Conservation (phyloP, 2,329 filamentous ascomycete genomes). For the Phyllosticta capitalensis region DNA sequence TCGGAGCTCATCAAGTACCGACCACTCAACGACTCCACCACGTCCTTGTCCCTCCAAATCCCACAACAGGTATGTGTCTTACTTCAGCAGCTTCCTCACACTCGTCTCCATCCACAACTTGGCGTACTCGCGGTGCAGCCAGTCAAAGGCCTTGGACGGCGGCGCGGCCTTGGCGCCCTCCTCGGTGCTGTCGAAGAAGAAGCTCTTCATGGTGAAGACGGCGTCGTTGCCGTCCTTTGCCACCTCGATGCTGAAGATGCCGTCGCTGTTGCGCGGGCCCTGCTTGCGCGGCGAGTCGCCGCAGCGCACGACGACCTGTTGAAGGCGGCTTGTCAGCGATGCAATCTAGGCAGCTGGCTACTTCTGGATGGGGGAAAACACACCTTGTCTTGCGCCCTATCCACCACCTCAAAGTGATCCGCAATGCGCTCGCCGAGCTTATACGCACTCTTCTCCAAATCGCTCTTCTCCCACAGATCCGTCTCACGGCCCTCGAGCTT, state of each 20-base stretch:
- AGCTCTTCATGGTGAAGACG: slow-evolving; percentile 31
- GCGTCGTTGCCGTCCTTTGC: slow-evolving; percentile 26
- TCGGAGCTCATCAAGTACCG: too few species aligned
- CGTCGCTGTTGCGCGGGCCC: slow-evolving; percentile 24
- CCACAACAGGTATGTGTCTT: too few species aligned
- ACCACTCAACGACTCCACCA: too few species aligned
- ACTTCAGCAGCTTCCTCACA: slow-evolving; percentile 27
- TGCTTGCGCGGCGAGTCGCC: slow-evolving; percentile 27
- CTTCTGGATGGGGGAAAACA: background rate
- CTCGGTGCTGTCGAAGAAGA: slow-evolving; percentile 30
- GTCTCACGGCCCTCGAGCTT: slow-evolving; percentile 21
- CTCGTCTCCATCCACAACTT: slow-evolving; percentile 35
- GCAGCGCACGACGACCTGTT: slow-evolving; percentile 28
- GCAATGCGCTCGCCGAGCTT: slow-evolving; percentile 27
- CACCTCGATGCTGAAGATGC: slow-evolving; percentile 32
- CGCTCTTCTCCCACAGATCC: slow-evolving; percentile 27
- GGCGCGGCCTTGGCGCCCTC: slow-evolving; percentile 22
- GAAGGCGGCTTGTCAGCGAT: background rate
- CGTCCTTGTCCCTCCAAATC: too few species aligned
- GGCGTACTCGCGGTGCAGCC: slow-evolving; percentile 27
- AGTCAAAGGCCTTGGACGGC: slow-evolving; percentile 23
- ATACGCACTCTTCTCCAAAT: slow-evolving; percentile 25
- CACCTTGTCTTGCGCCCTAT: slow-evolving; percentile 27
- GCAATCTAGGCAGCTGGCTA: too few species aligned
- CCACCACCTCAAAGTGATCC: slow-evolving; percentile 34